These are phyloP conservation scores for Chaetomium strumarium DNA, from an alignment of 2,329 filamentous ascomycete genomes.

Conservation along the genomic window DNA sequence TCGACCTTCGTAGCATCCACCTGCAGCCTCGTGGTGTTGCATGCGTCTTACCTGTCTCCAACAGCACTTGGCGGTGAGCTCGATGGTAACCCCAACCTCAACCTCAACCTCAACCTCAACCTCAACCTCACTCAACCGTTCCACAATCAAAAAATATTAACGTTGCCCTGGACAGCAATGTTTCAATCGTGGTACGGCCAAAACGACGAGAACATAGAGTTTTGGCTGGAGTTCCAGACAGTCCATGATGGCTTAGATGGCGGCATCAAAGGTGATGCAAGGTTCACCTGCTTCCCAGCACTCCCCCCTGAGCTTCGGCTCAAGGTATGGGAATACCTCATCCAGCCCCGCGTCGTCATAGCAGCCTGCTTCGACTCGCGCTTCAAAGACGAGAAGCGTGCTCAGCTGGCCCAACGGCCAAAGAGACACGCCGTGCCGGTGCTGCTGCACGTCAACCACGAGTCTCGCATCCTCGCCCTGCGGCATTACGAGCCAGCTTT, in stretches of 20 bases:
- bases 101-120: neutral
- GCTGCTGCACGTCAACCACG: slow-evolving; percentile 40
- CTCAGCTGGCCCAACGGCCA: slow-evolving; percentile 18
- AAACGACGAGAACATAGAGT: slow-evolving; percentile 20
- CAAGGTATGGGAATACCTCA: slow-evolving; percentile 41
- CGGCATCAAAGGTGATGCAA: slow-evolving; percentile 13
- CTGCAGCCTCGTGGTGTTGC: neutral
- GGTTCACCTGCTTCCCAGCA: slow-evolving; percentile 34
- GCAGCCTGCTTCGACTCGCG: slow-evolving; percentile 37
- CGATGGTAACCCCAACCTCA: neutral
- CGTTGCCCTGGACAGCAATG: slow-evolving; percentile 8
- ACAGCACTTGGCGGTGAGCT: neutral
- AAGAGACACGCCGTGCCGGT: slow-evolving; percentile 30
- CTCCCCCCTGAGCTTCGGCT: slow-evolving; percentile 44
- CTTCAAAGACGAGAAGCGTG: slow-evolving; percentile 24
- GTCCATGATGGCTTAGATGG: slow-evolving; percentile 36
- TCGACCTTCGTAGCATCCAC: neutral
- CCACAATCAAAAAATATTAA: neutral
- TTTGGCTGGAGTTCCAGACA: slow-evolving; percentile 43
- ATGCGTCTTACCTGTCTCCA: neutral
- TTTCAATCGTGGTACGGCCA: slow-evolving; percentile 18
- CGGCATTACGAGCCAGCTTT: slow-evolving; percentile 42
- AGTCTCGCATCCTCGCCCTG: slow-evolving; percentile 38
- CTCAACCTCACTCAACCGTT: neutral
- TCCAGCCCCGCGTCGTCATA: slow-evolving; percentile 41